Evolutionary conservation across 2,329 filamentous ascomycete species (phyloP), one percentile per base, ranked within the genome.

Genomic region (Cladosporium austrohemisphaericum): DNA sequence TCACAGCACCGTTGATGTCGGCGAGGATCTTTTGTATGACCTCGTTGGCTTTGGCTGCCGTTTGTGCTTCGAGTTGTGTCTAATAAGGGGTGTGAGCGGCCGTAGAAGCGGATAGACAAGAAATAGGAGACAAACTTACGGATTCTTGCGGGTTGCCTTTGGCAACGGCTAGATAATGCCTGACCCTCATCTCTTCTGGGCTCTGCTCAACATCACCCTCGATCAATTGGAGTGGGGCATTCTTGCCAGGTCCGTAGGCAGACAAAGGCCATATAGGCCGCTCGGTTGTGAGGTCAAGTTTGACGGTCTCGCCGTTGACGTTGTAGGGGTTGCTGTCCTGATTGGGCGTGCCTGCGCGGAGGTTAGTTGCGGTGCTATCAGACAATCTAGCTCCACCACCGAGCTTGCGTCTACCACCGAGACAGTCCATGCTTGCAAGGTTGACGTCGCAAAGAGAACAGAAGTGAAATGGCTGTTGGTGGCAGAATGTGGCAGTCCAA

Each of bases 211-310:
- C 79, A 5, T 80, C 76, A 1, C 89, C 90, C 45, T 89, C 89
- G 60, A 95, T 91, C 1, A 96, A 76, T 68, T 95, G 89, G 14
- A 81, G 81, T 0, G 91, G 91, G 1, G 86, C 81, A 58, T 90
- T 80, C 60, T 75, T 78, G 3, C 85, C 86, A 0, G 91, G 90
- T 0, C 84, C 88, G 67, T 95, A 97, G 18, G 85, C 79, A 1
- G 91, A 95, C 19, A 96, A 77, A 4, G 93, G 84, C 86, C 91
- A 97, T 74, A 80, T 71, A 14, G 92, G 92, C 7, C 79, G 77
- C 52, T 93, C 88, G 18, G 29, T 36, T 5, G 59, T 63, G 31
- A 66, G 50, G 44, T 66, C 63, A 5, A 49, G 23, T 25, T 46
- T 76, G 58, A 94, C 84, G 2, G 69, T 71, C 0, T 80, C 79